phyloP scores from a whole-genome alignment of 2,329 filamentous ascomycete species.

The Paraphaeosphaeria sporulosa region DNA sequence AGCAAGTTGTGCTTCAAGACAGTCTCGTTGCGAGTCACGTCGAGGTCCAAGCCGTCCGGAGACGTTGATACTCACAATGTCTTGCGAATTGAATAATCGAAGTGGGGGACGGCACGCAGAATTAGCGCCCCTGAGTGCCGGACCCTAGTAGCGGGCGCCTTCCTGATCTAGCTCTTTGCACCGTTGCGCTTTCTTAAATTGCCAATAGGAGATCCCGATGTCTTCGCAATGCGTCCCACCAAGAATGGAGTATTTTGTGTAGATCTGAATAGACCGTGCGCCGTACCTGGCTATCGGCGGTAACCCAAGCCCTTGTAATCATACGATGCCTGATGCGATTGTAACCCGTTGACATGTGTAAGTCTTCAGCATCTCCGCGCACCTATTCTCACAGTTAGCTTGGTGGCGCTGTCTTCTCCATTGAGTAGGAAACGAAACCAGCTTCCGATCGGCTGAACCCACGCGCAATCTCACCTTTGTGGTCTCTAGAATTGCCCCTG shows the following conservation, averaged over 20 bases:
- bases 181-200: not conserved
- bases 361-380: no score
- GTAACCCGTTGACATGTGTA: no score
- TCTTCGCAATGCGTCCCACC: not conserved
- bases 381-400: no score
- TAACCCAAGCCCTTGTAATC: not conserved
- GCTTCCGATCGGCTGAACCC: not conserved
- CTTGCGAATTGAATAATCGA: not conserved
- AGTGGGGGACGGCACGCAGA: not conserved
- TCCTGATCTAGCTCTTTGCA: constrained; percentile 2
- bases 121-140: not conserved
- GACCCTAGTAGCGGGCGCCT: not conserved
- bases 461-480: not conserved
- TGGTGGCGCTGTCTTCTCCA: no score
- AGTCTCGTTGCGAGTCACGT: not conserved
- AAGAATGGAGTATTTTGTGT: not conserved
- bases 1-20: not conserved
- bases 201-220: not conserved
- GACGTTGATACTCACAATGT: not conserved
- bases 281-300: not conserved
- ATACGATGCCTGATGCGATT: not conserved
- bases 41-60: not conserved
- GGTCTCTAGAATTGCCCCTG: not conserved
- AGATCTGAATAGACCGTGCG: not conserved
- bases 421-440: not conserved